Evolutionary conservation across 2,329 filamentous ascomycete species (phyloP).

Genomic region (Berkeleyomyces basicola): DNA sequence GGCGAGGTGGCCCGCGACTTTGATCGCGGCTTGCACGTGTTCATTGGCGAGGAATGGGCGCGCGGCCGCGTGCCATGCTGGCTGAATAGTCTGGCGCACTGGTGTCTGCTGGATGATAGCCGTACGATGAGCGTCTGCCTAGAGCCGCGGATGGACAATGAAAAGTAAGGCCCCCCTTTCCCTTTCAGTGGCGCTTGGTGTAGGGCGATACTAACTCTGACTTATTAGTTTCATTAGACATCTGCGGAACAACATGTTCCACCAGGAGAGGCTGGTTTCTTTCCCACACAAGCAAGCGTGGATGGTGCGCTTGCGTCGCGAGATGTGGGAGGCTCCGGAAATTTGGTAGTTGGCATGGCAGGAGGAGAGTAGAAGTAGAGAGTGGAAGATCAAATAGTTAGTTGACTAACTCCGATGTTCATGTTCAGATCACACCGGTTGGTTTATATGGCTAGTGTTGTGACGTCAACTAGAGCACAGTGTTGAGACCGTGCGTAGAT

Average conservation of each 20-base stretch:
- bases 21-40: slow-evolving; percentile 73
- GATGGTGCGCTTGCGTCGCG: slow-evolving; percentile 62
- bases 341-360: slow-evolving; percentile 23
- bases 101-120: slow-evolving; percentile 59
- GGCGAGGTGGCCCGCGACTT: slow-evolving; percentile 51
- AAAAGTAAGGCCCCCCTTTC: slow-evolving; percentile 41
- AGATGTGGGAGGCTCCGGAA: slow-evolving; percentile 59
- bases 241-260: slow-evolving; percentile 59
- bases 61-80: slow-evolving; percentile 67
- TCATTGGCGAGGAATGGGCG: slow-evolving; percentile 87
- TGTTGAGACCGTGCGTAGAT: neutral
- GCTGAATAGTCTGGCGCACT: slow-evolving; percentile 78
- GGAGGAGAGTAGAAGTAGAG: neutral
- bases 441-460: neutral
- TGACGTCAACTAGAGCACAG: neutral
- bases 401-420: too few relatives aligned
- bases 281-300: slow-evolving; percentile 91
- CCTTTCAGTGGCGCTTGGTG: neutral
- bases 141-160: slow-evolving; percentile 84
- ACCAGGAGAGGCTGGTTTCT: slow-evolving; percentile 68
- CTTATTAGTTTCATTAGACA: slow-evolving; percentile 33
- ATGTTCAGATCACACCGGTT: neutral
- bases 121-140: slow-evolving; percentile 70
- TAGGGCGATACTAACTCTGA: neutral
- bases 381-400: neutral